Base-by-base conservation (phyloP, 164 flowering plant genomes). In the Aristolochia californica region DNA sequence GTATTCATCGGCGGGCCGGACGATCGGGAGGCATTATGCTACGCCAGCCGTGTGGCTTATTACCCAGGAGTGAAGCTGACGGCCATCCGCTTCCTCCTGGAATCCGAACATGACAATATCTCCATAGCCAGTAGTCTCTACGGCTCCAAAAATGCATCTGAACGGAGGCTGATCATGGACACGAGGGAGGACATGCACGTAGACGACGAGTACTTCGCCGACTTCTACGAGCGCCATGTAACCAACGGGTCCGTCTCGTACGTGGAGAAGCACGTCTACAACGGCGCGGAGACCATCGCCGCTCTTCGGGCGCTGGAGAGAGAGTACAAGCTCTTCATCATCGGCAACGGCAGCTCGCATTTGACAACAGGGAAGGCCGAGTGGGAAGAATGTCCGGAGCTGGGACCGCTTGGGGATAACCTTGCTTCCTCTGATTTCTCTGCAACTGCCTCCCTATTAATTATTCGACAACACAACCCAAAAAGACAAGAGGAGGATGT, bases 1-100 rank as follows among this genome's bases (percentile, higher is more conserved):
- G 65, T 69, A 22, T 69, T 69, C 56, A 60, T 64, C 24, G 68
- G 72, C 2, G 72, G 68, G 12, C 59, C 68, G 2, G 68, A 64
- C 45, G 72, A 68, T 22, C 43, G 72, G 10, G 72, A 68, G 50
- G 64, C 65, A 2, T 43, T 63, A 0, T 34, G 61, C 9, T 60
- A 49, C 24, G 68, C 61, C 1, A 27, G 27, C 21, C 24, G 72
- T 14, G 64, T 68, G 62, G 47, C 61, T 12, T 58, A 60, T 48
- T 64, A 64, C 61, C 67, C 63, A 0, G 61, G 61, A 2, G n/a
- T 30, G 18, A 28, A 21, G 25, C 43, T 68, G 4, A 63, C 68
- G 4, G 25, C 64, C 26, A 0, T 64, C 4, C 47, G 65, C 17
- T 68, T 68, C 50, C 2, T 68, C 5, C 55, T 54, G 2, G 63